These are phyloP conservation scores for Acacia melanoxylon DNA, from an alignment of 306 rosid species.

Conservation along the genomic window DNA sequence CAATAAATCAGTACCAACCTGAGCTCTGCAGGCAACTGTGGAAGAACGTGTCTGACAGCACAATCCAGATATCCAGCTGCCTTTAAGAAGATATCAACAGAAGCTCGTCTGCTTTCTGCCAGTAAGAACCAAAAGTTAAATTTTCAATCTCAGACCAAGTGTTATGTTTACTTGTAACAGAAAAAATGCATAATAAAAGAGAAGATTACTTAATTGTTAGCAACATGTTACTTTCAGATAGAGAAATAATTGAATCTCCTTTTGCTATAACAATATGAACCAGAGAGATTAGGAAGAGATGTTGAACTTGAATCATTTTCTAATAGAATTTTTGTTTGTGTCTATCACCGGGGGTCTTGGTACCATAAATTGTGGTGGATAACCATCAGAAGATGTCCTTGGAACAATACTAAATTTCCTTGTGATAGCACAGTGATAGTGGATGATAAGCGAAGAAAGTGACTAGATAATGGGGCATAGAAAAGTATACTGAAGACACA, in stretches of 20 bases:
- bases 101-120: conserved; percentile 85
- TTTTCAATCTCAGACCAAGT: neutral
- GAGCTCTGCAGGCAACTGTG: conserved; percentile 79
- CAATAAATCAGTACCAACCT: conserved; percentile 55
- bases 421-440: neutral
- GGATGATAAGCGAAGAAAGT: neutral
- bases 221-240: neutral
- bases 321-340: neutral
- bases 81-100: conserved; percentile 83
- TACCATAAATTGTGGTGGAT: neutral
- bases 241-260: neutral
- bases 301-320: neutral
- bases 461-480: neutral
- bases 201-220: neutral
- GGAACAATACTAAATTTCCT: neutral
- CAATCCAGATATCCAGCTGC: conserved; percentile 96
- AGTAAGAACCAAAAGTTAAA: conserved; percentile 33
- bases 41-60: conserved; percentile 90
- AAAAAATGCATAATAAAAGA: neutral
- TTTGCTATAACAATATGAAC: neutral
- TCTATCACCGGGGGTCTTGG: neutral
- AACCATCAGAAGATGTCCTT: neutral
- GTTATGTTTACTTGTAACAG: neutral
- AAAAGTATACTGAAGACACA: neutral
- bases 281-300: neutral